A percentile compares a stretch with the other conserved stretches of the same genome.
Evolutionary conservation across 306 rosid genomes (phyloP).

Genomic region (Macrotyloma uniflorum): DNA sequence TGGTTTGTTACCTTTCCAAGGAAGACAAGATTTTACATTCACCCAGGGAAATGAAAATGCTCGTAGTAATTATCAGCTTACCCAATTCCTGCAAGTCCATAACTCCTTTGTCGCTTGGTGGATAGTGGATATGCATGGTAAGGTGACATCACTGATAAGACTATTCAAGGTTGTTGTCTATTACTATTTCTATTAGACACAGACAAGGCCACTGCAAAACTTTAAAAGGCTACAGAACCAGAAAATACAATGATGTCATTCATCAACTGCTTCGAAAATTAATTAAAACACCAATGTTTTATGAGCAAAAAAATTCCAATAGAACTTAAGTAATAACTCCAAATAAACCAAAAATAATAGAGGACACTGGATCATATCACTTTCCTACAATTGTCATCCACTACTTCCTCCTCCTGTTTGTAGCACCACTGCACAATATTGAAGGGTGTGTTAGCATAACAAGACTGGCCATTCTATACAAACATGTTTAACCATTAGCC

Average conservation of each 20-base stretch:
- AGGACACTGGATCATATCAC: conserved; percentile 40
- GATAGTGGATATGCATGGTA: not conserved
- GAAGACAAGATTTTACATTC: not conserved
- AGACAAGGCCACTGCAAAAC: not conserved
- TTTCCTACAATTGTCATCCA: conserved; percentile 37
- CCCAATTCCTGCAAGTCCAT: conserved; percentile 1
- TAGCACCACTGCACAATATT: conserved; percentile 52
- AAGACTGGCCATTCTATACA: conserved; percentile 58
- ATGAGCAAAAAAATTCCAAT: conserved; percentile 36
- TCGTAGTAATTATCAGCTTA: not conserved
- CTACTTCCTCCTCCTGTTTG: conserved; percentile 47
- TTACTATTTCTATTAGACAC: not conserved
- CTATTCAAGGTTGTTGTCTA: not conserved
- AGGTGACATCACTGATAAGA: not conserved
- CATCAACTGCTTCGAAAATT: conserved; percentile 11
- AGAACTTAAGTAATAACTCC: conserved; percentile 24
- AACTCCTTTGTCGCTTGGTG: not conserved
- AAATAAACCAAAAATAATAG: conserved; percentile 32
- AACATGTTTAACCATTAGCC: conserved; percentile 48
- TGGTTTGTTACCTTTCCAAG: not conserved
- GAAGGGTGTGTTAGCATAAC: conserved; percentile 46
- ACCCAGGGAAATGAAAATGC: not conserved
- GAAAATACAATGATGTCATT: conserved; percentile 32
- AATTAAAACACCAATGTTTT: conserved; percentile 39
- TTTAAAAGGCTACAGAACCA: not conserved